phyloP scores from a whole-genome alignment of 805 yeast genomes.

The Kazachstania kunashirensis region DNA sequence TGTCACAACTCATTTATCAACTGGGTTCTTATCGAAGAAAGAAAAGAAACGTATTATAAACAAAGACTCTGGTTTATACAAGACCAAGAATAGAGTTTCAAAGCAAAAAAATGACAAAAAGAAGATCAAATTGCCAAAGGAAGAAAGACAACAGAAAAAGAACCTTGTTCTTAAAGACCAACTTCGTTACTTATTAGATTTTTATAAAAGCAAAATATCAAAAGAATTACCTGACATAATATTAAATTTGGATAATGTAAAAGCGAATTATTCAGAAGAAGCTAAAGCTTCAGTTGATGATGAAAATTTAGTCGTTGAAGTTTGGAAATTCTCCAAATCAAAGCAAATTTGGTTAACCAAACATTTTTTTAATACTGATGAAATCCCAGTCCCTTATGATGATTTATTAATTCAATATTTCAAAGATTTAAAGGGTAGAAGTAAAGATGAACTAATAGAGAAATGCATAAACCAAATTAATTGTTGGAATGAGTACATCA shows the following conservation, averaged over 20 bases:
- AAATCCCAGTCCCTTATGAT: conserved; percentile 23
- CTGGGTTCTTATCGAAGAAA: conserved; percentile 25
- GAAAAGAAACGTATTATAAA: conserved; percentile 26
- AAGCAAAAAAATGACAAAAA: conserved; percentile 16
- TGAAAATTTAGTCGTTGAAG: conserved; percentile 15
- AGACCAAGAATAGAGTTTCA: conserved; percentile 10
- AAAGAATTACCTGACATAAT: conserved; percentile 19
- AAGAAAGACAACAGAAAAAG: conserved; percentile 17
- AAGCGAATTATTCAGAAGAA: conserved; percentile 12
- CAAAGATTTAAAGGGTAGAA: conserved; percentile 19
- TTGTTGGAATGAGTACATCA: conserved; percentile 22
- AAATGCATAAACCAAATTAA: conserved; percentile 15
- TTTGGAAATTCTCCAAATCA: conserved; percentile 31
- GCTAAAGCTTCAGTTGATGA: conserved; percentile 4
- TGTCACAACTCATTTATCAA: conserved; percentile 30
- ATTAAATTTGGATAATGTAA: conserved; percentile 16
- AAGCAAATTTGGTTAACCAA: conserved; percentile 31
- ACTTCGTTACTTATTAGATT: conserved; percentile 28
- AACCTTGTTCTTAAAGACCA: conserved; percentile 27
- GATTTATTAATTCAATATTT: conserved; percentile 24
- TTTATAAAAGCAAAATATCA: conserved; percentile 20
- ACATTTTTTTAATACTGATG: conserved; percentile 21
- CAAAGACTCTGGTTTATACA: conserved; percentile 2
- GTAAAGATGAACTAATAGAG: conserved; percentile 15
- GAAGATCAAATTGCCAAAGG: conserved; percentile 23